phyloP scores from a whole-genome alignment of 2,329 filamentous ascomycete genomes.

The Botrytis elliptica region DNA sequence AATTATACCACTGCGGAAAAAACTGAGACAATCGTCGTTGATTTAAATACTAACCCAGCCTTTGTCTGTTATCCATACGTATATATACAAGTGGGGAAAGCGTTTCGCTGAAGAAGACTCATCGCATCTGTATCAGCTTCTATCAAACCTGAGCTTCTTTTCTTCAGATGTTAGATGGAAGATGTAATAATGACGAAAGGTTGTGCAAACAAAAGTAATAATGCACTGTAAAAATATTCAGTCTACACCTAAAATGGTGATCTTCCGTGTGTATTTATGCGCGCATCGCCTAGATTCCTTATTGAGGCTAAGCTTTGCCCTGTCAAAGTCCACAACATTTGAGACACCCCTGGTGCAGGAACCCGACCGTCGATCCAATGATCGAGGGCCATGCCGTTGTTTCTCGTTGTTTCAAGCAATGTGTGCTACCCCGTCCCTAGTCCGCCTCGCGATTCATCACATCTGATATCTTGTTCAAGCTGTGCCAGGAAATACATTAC shows the following conservation, averaged over 20 bases:
- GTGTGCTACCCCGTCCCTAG: background rate
- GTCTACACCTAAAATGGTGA: slow-evolving; percentile 5
- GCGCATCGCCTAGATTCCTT: background rate
- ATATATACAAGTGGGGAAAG: background rate
- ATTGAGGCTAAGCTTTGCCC: slow-evolving; percentile 16
- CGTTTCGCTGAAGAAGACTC: slow-evolving; percentile 1
- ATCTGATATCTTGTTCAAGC: slow-evolving; percentile 12
- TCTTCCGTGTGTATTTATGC: slow-evolving; percentile 4
- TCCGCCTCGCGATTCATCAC: slow-evolving; percentile 13
- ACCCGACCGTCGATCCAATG: slow-evolving; percentile 23
- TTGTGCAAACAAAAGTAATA: slow-evolving; percentile 6
- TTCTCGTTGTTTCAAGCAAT: slow-evolving; percentile 21
- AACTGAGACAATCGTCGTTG: background rate
- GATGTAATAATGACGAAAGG: slow-evolving; percentile 16
- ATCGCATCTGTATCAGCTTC: background rate
- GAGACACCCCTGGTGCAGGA: slow-evolving; percentile 21
- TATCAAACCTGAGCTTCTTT: slow-evolving; percentile 7
- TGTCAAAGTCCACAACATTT: slow-evolving; percentile 19
- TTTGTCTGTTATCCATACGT: background rate
- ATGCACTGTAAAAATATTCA: background rate
- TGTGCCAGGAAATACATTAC: slow-evolving; percentile 4
- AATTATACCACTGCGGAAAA: background rate
- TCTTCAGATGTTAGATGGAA: background rate
- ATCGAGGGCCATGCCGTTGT: slow-evolving; percentile 17
- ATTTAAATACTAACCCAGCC: background rate